Conservation (phyloP, 345 rosid species). For the Pugionium cornutum region DNA sequence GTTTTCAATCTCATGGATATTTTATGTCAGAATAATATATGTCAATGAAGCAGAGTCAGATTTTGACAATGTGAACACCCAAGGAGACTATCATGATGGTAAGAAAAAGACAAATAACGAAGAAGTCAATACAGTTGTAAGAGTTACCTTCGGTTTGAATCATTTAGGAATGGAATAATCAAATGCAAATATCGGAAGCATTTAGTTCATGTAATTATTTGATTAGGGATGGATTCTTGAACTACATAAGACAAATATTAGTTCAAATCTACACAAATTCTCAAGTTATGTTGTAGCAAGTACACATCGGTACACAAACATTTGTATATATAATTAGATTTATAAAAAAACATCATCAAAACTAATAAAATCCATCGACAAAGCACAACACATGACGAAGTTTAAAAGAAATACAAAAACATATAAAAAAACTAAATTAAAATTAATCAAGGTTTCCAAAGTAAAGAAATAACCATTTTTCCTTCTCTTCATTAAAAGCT, state of each 20-base stretch:
- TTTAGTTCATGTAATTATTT: not conserved
- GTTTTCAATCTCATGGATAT: no score
- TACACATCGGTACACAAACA: slow-evolving; percentile 27
- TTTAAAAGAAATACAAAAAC: slow-evolving; percentile 19
- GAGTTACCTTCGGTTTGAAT: no score
- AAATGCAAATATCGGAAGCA: not conserved
- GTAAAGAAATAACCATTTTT: slow-evolving; percentile 1
- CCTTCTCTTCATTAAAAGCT: slow-evolving; percentile 1
- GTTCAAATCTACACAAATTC: slow-evolving; percentile 1
- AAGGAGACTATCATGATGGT: no score
- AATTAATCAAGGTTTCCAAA: slow-evolving; percentile 1
- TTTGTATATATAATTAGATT: slow-evolving; percentile 32
- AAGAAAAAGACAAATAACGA: no score
- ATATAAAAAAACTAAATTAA: slow-evolving; percentile 29
- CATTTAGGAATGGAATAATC: no score
- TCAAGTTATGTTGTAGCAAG: slow-evolving; percentile 1
- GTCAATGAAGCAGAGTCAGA: not conserved
- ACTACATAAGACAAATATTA: not conserved
- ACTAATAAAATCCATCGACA: slow-evolving; percentile 29
- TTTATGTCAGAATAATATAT: not conserved
- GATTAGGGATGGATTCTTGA: not conserved
- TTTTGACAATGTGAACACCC: not conserved
- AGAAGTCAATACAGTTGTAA: no score
- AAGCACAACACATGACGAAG: slow-evolving; percentile 31
- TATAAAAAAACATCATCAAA: slow-evolving; percentile 33